These are phyloP conservation scores for Senna siamea DNA, from an alignment of 306 rosid species.

Conservation along the genomic window DNA sequence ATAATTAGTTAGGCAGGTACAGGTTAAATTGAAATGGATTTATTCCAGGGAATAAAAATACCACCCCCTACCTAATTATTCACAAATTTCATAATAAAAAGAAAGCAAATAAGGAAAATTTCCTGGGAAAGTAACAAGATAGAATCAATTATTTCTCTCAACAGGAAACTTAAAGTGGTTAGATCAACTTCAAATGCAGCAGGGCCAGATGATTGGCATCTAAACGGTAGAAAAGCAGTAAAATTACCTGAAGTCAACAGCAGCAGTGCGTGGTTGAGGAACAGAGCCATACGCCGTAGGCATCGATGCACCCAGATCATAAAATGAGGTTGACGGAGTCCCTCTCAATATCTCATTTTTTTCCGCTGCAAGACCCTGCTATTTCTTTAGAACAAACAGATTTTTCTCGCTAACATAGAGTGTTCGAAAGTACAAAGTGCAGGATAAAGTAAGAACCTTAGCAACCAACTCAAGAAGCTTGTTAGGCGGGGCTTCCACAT, in stretches of 20 bases:
- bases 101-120: neutral
- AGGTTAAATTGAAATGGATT: neutral
- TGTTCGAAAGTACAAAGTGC: constrained; percentile 9
- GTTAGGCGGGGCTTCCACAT: constrained; percentile 66
- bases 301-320: constrained; percentile 52
- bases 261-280: constrained; percentile 44
- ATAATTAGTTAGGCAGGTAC: neutral
- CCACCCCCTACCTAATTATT: neutral
- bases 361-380: constrained; percentile 93
- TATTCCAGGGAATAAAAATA: neutral
- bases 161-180: neutral
- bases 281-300: constrained; percentile 27
- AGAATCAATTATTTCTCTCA: constrained; percentile 1
- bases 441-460: constrained; percentile 70
- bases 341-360: constrained; percentile 65
- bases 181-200: constrained; percentile 10
- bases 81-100: neutral
- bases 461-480: constrained; percentile 73
- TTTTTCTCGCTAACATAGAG: constrained; percentile 35
- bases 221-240: neutral
- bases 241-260: constrained; percentile 71
- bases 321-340: constrained; percentile 48
- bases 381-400: constrained; percentile 52
- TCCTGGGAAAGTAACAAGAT: neutral
- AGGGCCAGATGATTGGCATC: neutral